Evolutionary conservation across 169 alveolate genomes (phyloP).

Genomic region (Plasmodium billcollinsi): DNA sequence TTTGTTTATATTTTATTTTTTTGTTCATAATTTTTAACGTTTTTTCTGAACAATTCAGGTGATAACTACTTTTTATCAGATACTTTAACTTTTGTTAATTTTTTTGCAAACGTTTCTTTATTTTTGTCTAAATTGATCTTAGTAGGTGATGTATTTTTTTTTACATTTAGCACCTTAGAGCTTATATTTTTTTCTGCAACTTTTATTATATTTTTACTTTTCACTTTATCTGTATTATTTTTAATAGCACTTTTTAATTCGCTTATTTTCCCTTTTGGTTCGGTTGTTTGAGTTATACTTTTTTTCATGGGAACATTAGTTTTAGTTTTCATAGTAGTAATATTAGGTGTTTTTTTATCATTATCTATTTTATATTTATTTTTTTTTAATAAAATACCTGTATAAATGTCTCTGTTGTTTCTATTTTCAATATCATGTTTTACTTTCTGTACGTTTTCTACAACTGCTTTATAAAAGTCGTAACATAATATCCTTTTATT

Average conservation of each 20-base stretch:
- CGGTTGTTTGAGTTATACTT: not conserved
- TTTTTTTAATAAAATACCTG: conserved; percentile 59
- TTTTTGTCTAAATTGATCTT: not conserved
- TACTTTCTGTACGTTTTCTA: conserved; percentile 16
- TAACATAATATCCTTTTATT: conserved; percentile 32
- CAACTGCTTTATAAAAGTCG: conserved; percentile 23
- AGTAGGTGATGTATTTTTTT: not conserved
- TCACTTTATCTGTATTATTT: not conserved
- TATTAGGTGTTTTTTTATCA: not conserved
- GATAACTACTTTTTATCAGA: conserved; percentile 1
- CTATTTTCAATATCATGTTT: conserved; percentile 30
- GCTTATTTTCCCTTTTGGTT: not conserved
- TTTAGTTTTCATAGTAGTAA: not conserved
- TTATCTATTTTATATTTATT: conserved; percentile 52
- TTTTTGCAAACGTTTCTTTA: not conserved
- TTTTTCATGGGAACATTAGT: not conserved
- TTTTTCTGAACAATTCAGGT: conserved; percentile 5
- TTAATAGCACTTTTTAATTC: not conserved
- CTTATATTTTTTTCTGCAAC: conserved; percentile 1
- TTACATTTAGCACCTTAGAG: not conserved
- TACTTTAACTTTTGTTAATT: not conserved
- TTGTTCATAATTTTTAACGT: not conserved
- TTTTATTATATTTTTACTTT: conserved; percentile 2
- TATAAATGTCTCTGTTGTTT: conserved; percentile 43
- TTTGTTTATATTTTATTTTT: not conserved